phyloP scores from a whole-genome alignment of 345 rosid species.

The Angophora floribunda region DNA sequence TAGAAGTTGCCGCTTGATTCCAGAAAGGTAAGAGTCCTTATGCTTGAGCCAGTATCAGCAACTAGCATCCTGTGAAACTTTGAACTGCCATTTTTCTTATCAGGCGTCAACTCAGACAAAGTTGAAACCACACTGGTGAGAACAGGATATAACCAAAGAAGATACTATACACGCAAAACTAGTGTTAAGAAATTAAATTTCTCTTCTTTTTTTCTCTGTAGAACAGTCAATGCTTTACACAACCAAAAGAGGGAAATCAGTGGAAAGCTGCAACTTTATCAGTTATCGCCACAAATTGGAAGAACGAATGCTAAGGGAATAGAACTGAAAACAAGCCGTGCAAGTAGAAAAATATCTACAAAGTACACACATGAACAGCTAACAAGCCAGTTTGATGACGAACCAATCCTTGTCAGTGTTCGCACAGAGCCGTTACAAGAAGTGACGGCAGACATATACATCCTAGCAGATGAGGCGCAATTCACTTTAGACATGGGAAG shows the following conservation, averaged over 20 bases:
- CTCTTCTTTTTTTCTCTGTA: neutral
- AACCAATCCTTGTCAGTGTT: neutral
- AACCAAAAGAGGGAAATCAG: neutral
- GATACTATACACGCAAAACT: neutral
- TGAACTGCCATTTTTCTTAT: neutral
- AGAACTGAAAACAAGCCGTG: neutral
- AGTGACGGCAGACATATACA: neutral
- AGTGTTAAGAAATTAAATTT: neutral
- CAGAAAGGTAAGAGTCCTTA: neutral
- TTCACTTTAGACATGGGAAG: conserved; percentile 15
- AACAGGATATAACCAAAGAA: neutral
- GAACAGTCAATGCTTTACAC: neutral
- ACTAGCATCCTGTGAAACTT: neutral
- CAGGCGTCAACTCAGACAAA: neutral
- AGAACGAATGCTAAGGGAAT: neutral
- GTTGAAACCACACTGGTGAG: neutral
- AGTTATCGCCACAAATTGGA: neutral
- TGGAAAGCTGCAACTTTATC: neutral
- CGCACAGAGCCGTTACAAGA: neutral
- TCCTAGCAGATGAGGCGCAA: neutral
- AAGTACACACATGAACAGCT: neutral
- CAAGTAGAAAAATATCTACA: neutral
- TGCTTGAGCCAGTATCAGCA: neutral
- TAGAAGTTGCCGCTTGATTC: neutral
- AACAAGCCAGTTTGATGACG: neutral